Base-by-base conservation (phyloP, 2,329 filamentous ascomycete species). In the Pestalotiopsis sp. region DNA sequence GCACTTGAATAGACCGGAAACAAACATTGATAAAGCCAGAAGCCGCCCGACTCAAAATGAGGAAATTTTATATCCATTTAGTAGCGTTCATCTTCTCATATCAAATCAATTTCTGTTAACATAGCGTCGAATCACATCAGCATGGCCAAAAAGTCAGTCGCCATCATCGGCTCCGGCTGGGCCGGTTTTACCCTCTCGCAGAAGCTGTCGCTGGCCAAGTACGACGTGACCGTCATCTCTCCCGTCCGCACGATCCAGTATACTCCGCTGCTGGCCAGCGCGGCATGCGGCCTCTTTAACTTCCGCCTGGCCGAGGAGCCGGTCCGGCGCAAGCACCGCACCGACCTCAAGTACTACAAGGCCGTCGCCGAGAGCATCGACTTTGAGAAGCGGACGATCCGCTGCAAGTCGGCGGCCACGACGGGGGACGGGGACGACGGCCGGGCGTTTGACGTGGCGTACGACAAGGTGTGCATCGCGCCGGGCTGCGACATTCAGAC, bases 291-390 rank as follows among this genome's bases (percentile, higher is more conserved):
- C 1, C 76, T 82, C 38, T 83, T 83, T 75, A 77, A 82, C 65
- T 82, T 82, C 68, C 76, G 80, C 24, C 76, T 83, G 1, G 81
- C 81, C 22, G 81, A 83, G 70, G 81, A 83, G 70, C 80, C 81
- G 0, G 72, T 84, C 5, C 76, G 81, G 11, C 74, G 78, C 22
- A 75, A 77, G 52, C 71, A 74, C 40, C 72, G 76, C 7, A 69
- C 68, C 2, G 69, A 72, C 3, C 64, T 79, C 14, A 70, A 74
- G 48, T 81, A 79, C 68, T 75, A 80, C 74, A 82, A 83, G 72
- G 81, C 81, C 30, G 74, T 73, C 20, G 81, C 80, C 4, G 71
- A 77, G 20, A 66, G 72, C 64, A 76, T 83, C 48, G 78, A 83
- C 69, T 78, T 83, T 26, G 70, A 75, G 1, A 71, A 72, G 13